Percentiles rank a stretch among this genome's conserved stretches.
phyloP scores from a whole-genome alignment of 1,139 yeast species.

The Pichia sp. region DNA sequence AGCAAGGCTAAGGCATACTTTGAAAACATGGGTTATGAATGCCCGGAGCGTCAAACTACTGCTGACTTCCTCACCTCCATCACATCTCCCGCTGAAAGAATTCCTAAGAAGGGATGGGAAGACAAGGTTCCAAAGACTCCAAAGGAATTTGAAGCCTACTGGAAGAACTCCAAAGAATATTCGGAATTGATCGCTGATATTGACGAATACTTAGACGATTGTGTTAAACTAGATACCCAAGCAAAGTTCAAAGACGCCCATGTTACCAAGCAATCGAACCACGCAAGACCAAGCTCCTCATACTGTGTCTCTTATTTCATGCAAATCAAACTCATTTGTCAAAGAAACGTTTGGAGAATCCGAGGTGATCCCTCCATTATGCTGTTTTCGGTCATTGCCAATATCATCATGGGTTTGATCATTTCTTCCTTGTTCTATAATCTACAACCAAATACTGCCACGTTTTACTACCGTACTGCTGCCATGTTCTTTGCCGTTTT shows the following conservation, averaged over 20 bases:
- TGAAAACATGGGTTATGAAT: conserved; percentile 64
- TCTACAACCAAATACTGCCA: conserved; percentile 39
- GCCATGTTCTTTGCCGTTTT: conserved; percentile 49
- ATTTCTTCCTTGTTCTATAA: conserved; percentile 49
- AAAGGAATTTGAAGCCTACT: conserved; percentile 44
- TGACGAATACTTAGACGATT: conserved; percentile 31
- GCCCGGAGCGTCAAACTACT: conserved; percentile 78
- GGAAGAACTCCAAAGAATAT: conserved; percentile 42
- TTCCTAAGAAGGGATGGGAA: conserved; percentile 49
- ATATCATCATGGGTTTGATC: conserved; percentile 47
- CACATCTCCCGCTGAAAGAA: conserved; percentile 69
- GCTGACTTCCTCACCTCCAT: conserved; percentile 79
- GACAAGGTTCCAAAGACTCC: conserved; percentile 35
- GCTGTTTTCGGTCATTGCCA: conserved; percentile 43
- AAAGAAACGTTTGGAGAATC: conserved; percentile 46
- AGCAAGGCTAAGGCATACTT: conserved; percentile 58
- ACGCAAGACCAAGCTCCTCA: conserved; percentile 36
- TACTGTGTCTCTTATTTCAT: conserved; percentile 44
- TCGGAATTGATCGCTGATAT: conserved; percentile 33
- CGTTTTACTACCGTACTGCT: conserved; percentile 59
- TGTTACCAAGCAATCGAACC: conserved; percentile 38
- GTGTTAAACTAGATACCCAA: conserved; percentile 30
- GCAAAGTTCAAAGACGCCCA: conserved; percentile 36
- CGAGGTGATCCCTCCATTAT: conserved; percentile 50
- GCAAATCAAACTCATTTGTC: conserved; percentile 44